A percentile compares a stretch with the other conserved stretches of the same genome.
Evolutionary conservation across 768 basidiomycete genomes (phyloP).

Genomic region (Rhizopogon salebrosus): DNA sequence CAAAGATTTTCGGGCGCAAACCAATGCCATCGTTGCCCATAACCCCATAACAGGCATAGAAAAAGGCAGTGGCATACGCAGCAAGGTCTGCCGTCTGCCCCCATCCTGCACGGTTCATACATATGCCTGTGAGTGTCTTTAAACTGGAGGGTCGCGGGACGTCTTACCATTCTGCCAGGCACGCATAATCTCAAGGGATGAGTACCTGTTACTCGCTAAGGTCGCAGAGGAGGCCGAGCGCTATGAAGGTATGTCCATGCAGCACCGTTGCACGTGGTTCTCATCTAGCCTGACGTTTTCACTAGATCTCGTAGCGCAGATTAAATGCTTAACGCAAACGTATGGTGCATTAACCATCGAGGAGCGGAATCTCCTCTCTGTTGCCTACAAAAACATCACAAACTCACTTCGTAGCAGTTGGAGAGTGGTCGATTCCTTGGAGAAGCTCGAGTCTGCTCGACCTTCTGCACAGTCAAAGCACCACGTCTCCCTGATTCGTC

Average conservation of each 20-base stretch:
- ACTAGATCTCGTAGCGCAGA: conserved; percentile 71
- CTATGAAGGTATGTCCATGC: conserved; percentile 60
- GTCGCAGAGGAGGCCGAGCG: conserved; percentile 86
- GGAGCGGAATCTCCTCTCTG: conserved; percentile 83
- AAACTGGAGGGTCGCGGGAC: not conserved
- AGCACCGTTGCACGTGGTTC: not conserved
- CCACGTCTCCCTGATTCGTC: conserved; percentile 63
- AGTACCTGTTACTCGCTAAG: conserved; percentile 63
- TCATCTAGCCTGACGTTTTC: conserved; percentile 5
- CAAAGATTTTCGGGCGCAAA: conserved; percentile 7
- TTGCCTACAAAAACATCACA: conserved; percentile 89
- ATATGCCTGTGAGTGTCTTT: conserved; percentile 24
- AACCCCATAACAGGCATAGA: conserved; percentile 24
- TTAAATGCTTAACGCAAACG: conserved; percentile 68
- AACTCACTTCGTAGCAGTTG: conserved; percentile 80
- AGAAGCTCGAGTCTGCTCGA: conserved; percentile 50
- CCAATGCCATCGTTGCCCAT: conserved; percentile 20
- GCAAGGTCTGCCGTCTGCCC: not conserved
- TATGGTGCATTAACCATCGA: conserved; percentile 73
- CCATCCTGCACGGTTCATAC: not conserved
- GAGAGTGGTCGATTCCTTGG: conserved; percentile 74
- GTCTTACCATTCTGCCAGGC: conserved; percentile 16
- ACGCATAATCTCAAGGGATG: conserved; percentile 30
- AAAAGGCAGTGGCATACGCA: conserved; percentile 16
- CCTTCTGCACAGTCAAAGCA: conserved; percentile 21